Evolutionary conservation across 2,329 filamentous ascomycete genomes (phyloP).

Genomic region (Thermoascus crustaceus): DNA sequence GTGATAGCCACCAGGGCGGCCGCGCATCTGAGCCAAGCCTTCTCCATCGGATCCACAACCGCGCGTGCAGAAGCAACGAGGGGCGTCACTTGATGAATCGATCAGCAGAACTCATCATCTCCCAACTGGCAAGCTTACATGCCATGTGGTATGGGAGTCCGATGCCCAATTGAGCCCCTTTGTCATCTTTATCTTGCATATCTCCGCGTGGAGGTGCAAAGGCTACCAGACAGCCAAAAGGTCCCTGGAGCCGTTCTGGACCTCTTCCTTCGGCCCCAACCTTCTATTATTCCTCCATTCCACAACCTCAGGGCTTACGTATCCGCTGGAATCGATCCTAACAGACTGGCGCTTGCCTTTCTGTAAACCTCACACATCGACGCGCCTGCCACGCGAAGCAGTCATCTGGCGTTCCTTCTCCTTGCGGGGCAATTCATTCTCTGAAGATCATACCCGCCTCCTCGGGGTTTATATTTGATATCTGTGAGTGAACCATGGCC

Average conservation of each 20-base stretch:
- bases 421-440: not conserved
- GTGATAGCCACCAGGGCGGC: not conserved
- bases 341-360: not conserved
- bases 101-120: constrained; percentile 1
- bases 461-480: constrained; percentile 3
- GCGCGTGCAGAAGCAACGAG: not conserved
- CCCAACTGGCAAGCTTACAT: too few relatives aligned
- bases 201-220: not conserved
- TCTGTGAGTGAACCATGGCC: not conserved
- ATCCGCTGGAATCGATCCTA: not conserved
- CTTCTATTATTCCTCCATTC: constrained; percentile 3
- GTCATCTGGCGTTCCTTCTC: constrained; percentile 4
- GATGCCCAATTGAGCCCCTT: not conserved
- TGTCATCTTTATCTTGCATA: constrained; percentile 1
- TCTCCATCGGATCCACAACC: not conserved
- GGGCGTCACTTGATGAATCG: not conserved
- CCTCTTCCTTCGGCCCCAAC: not conserved
- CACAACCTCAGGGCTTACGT: not conserved
- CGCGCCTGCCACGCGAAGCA: not conserved
- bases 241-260: not conserved
- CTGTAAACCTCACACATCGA: not conserved
- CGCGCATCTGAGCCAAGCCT: not conserved
- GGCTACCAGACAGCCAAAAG: not conserved
- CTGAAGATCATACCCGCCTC: not conserved
- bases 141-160: not conserved